phyloP scores from a whole-genome alignment of 805 yeast genomes.

The Metschnikowia bowlesiae region DNA sequence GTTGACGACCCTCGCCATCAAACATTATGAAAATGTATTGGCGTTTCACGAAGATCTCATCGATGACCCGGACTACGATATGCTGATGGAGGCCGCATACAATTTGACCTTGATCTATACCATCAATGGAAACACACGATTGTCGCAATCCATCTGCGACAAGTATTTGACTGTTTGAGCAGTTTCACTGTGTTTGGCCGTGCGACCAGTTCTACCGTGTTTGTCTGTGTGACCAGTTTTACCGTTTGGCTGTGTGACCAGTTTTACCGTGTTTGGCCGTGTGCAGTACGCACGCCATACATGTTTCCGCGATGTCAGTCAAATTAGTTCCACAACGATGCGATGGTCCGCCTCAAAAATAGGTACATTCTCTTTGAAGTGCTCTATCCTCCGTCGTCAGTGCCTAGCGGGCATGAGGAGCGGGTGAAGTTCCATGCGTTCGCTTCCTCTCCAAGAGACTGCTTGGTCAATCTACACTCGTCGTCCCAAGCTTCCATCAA shows the following conservation, averaged over 20 bases:
- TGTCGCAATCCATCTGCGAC: conserved; percentile 64
- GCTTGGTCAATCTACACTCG: conserved; percentile 46
- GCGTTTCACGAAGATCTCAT: conserved; percentile 29
- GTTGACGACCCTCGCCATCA: conserved; percentile 64
- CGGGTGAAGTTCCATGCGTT: conserved; percentile 18
- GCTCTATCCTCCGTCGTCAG: conserved; percentile 50
- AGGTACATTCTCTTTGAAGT: conserved; percentile 81
- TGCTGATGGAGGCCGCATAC: conserved; percentile 80
- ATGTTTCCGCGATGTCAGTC: conserved; percentile 1
- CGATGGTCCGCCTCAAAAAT: conserved; percentile 85
- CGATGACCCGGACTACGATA: conserved; percentile 49
- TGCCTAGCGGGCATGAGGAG: conserved; percentile 10
- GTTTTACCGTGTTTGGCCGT: conserved; percentile 47
- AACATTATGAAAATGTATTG: conserved; percentile 68
- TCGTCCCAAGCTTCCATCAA: conserved; percentile 47
- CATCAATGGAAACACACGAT: conserved; percentile 62
- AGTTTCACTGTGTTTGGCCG: neutral
- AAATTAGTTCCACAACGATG: neutral
- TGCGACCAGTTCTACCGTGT: no score
- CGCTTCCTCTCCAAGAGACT: conserved; percentile 29
- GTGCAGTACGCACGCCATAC: neutral
- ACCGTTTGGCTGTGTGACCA: conserved; percentile 52
- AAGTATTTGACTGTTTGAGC: conserved; percentile 48
- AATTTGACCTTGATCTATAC: conserved; percentile 74
- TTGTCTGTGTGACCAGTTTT: no score